Evolutionary conservation across 2,329 filamentous ascomycete species (phyloP).

Genomic region (Xylaria arbuscula): DNA sequence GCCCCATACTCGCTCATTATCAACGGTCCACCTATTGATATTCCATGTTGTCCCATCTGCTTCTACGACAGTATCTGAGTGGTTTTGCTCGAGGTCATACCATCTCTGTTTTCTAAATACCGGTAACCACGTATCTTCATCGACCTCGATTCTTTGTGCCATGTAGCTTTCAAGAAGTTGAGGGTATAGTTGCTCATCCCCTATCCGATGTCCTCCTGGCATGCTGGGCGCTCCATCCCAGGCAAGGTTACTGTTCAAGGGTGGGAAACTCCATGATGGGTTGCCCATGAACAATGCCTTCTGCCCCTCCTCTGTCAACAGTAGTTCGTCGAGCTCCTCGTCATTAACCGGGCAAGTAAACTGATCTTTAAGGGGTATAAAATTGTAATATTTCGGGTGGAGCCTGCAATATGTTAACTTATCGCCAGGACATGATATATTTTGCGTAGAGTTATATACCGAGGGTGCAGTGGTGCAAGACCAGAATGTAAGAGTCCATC

Average conservation of each 20-base stretch:
- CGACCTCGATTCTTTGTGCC: slow-evolving; percentile 7
- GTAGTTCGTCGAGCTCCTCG: not conserved
- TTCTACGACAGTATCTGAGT: not conserved
- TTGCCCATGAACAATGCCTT: not conserved
- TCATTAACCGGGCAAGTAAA: not conserved
- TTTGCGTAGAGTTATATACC: not conserved
- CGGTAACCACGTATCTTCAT: slow-evolving; percentile 17
- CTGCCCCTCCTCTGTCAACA: slow-evolving; percentile 10
- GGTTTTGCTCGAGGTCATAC: not conserved
- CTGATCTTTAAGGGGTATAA: not conserved
- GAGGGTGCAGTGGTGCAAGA: not conserved
- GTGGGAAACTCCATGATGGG: not conserved
- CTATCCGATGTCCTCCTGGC: slow-evolving; percentile 9
- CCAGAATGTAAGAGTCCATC: slow-evolving; percentile 7
- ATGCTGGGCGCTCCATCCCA: slow-evolving; percentile 8
- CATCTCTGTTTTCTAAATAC: slow-evolving; percentile 4
- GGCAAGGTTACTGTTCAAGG: not conserved
- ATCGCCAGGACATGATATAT: no score
- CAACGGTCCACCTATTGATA: not conserved
- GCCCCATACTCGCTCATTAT: slow-evolving; percentile 14
- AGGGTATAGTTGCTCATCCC: not conserved
- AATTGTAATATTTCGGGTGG: slow-evolving; percentile 5
- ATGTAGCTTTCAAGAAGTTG: not conserved
- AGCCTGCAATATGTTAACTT: slow-evolving; percentile 3
- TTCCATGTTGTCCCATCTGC: not conserved